Evolutionary conservation across 2,329 filamentous ascomycete genomes (phyloP).

Genomic region (Geoglossum cookeanum): DNA sequence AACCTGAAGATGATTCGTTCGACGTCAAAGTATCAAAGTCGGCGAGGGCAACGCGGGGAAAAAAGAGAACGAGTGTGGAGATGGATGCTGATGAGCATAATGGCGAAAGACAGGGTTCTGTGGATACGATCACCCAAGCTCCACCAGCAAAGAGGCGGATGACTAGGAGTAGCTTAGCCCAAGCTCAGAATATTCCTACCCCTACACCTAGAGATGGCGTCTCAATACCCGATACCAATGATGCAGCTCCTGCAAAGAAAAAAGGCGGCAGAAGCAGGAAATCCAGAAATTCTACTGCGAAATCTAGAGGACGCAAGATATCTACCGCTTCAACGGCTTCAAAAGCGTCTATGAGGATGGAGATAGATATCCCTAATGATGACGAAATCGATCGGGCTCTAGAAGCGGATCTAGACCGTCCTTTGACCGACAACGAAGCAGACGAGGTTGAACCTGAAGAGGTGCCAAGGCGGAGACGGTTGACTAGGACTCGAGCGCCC

Average conservation of each 20-base stretch:
- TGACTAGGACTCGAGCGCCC: conserved; percentile 9
- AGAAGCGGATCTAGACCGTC: conserved; percentile 42
- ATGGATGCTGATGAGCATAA: conserved; percentile 19
- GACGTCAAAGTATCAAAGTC: conserved; percentile 15
- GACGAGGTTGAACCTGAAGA: conserved; percentile 7
- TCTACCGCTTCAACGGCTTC: conserved; percentile 30
- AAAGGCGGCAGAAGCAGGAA: conserved; percentile 26
- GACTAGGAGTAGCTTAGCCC: conserved; percentile 5
- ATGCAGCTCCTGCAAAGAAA: conserved; percentile 19
- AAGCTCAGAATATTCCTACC: background rate
- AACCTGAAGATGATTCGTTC: conserved; percentile 14
- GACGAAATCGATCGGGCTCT: conserved; percentile 47
- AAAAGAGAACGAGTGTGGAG: conserved; percentile 44
- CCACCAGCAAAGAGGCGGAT: conserved; percentile 19
- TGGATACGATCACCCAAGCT: conserved; percentile 14
- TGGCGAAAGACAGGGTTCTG: conserved; percentile 5
- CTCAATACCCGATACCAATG: background rate
- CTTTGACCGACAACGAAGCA: conserved; percentile 28
- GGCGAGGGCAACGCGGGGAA: conserved; percentile 25
- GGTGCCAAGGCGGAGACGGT: conserved; percentile 8
- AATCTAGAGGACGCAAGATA: conserved; percentile 24
- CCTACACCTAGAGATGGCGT: background rate
- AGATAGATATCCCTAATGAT: conserved; percentile 29
- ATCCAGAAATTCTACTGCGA: conserved; percentile 21
- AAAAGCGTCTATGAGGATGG: conserved; percentile 25